A percentile compares a stretch with the other conserved stretches of the same genome.
Conservation (phyloP, 495 filamentous ascomycete species). For the Sabuloglossum arenarium region DNA sequence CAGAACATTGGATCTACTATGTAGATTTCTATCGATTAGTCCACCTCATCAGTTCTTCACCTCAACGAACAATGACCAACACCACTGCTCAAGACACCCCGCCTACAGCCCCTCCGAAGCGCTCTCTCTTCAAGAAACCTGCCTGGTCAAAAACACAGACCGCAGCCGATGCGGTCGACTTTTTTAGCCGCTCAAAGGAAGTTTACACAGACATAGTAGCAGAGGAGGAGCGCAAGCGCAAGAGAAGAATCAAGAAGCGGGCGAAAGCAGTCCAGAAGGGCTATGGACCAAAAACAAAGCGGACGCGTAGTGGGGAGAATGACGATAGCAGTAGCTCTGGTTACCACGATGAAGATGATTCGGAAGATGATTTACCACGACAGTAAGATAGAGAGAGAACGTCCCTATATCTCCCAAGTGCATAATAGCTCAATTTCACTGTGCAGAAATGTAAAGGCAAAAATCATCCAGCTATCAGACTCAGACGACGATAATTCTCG, state of each 20-base stretch:
- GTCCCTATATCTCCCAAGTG: neutral
- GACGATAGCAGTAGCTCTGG: constrained; percentile 12
- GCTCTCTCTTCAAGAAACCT: constrained; percentile 47
- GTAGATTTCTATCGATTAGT: too few species aligned
- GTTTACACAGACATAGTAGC: constrained; percentile 37
- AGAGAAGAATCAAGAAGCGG: constrained; percentile 12
- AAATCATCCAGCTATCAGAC: neutral
- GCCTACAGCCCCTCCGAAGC: constrained; percentile 19
- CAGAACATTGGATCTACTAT: too few species aligned
- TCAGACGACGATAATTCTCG: neutral
- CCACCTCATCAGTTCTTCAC: too few species aligned
- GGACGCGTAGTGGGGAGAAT: neutral
- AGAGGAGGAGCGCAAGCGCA: constrained; percentile 24
- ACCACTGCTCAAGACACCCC: neutral
- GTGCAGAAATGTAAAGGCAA: neutral
- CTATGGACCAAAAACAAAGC: constrained; percentile 4
- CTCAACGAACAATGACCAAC: neutral
- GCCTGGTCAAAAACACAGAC: constrained; percentile 25
- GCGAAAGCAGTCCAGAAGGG: constrained; percentile 12
- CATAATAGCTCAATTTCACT: neutral
- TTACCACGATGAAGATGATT: neutral
- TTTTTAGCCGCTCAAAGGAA: constrained; percentile 48
- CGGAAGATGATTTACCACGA: constrained; percentile 1
- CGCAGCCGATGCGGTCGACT: constrained; percentile 27
- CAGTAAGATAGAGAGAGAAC: neutral